Percentiles rank a stretch among this genome's conserved stretches.
Evolutionary conservation across 2,329 filamentous ascomycete species (phyloP).

Genomic region (Xylaria multiplex): DNA sequence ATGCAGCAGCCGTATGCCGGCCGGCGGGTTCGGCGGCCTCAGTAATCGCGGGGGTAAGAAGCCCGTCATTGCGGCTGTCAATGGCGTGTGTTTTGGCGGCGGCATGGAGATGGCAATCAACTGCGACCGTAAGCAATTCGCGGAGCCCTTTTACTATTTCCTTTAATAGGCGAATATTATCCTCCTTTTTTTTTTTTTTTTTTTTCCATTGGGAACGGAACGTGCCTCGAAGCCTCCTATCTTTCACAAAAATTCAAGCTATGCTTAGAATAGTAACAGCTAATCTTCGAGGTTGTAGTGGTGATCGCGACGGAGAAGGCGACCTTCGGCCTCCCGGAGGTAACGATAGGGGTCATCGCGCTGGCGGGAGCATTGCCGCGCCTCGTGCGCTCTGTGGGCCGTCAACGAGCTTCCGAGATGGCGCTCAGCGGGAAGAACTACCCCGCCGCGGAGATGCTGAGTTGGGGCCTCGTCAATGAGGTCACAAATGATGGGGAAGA

Average conservation of each 20-base stretch:
- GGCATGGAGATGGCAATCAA: conserved; percentile 82
- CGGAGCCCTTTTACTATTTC: not conserved
- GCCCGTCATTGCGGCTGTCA: conserved; percentile 79
- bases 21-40: conserved; percentile 71
- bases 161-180: no score
- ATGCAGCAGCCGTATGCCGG: conserved; percentile 47
- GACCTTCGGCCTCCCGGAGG: conserved; percentile 76
- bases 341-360: conserved; percentile 75
- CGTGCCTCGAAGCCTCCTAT: no score
- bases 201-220: not conserved
- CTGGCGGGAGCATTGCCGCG: conserved; percentile 76
- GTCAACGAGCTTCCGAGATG: conserved; percentile 76
- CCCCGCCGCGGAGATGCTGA: conserved; percentile 65
- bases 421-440: conserved; percentile 71
- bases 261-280: not conserved
- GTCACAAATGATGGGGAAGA: conserved; percentile 59
- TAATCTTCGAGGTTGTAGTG: conserved; percentile 50
- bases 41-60: conserved; percentile 75
- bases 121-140: conserved; percentile 59
- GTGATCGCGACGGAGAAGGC: conserved; percentile 70
- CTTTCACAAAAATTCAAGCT: no score
- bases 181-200: no score
- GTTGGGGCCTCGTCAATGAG: conserved; percentile 77
- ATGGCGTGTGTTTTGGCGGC: conserved; percentile 78
- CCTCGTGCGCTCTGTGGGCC: conserved; percentile 71